phyloP scores from a whole-genome alignment of 2,329 filamentous ascomycete genomes.

The Aspergillus intermedius region DNA sequence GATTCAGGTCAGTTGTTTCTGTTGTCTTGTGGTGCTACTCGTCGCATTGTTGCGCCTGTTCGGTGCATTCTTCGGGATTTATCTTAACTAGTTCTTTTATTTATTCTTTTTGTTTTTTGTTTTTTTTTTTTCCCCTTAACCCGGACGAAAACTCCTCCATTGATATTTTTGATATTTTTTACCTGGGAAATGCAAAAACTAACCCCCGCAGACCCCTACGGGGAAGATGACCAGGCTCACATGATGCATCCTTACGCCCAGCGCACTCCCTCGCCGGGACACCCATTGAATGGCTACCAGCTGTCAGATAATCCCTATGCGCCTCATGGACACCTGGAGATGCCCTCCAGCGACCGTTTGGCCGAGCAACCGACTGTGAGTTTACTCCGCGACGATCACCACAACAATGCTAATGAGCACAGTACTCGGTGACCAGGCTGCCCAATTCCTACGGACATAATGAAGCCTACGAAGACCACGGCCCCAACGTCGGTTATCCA shows the following conservation, averaged over 20 bases:
- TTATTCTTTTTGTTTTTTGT: not conserved
- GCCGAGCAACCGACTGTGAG: constrained; percentile 78
- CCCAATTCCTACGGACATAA: constrained; percentile 57
- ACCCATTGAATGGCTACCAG: constrained; percentile 71
- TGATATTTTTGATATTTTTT: not conserved
- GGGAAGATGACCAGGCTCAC: constrained; percentile 35
- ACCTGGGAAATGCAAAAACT: not conserved
- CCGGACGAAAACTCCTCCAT: not conserved
- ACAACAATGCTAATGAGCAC: not conserved
- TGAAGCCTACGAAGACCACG: constrained; percentile 53
- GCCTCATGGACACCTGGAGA: constrained; percentile 56
- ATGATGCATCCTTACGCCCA: constrained; percentile 44
- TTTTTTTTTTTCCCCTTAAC: not conserved
- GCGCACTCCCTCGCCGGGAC: constrained; percentile 69
- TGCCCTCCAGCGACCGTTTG: constrained; percentile 67
- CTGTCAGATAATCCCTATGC: constrained; percentile 71
- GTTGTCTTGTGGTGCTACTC: constrained; percentile 10
- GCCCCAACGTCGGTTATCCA: constrained; percentile 41
- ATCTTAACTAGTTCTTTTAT: not conserved
- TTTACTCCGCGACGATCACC: constrained; percentile 14
- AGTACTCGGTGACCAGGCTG: constrained; percentile 68
- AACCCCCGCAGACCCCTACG: constrained; percentile 30
- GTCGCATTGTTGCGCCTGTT: not conserved
- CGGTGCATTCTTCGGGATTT: not conserved
- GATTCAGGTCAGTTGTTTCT: constrained; percentile 51